Base-by-base conservation (phyloP, 306 rosid genomes). In the Gastrolobium villosum region DNA sequence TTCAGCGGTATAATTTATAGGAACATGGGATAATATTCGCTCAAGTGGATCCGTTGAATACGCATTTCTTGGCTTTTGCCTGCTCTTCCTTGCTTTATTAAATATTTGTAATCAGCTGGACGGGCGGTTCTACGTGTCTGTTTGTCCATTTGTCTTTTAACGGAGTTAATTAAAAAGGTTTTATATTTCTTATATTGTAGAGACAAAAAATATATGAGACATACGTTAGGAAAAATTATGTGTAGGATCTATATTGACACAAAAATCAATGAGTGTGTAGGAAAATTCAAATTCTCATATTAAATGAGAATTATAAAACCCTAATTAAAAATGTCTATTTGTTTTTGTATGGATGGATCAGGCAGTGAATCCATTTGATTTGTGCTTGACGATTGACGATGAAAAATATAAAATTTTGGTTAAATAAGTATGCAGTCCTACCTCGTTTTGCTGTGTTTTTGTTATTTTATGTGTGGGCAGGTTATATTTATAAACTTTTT, bases 61-160 rank as follows among this genome's bases (percentile, higher is more conserved):
- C 50, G 4, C 5, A 32, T 59, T 48, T 59, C 45, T 78, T 70
- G 82, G 35, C 28, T 13, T 57, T 34, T 57, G 71, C 64, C 55
- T 68, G 52, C 10, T 52, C 48, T 6, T 10, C 40, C 20, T 44
- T 10, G 11, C 9, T n/a, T 35, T 31, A 26, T 50, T 20, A 31
- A 6, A 54, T 52, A 7, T 30, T 49, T 64, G 32, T 14, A 44
- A 44, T 59, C 36, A 31, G 32, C 8, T 74, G 31, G 59, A 32
- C n/a, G 10, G 74, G 15, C 35, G 10, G 65, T 39, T 3, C 1
- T 13, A 10, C 60, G 3, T 50, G 7, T 50, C 10, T 55, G 6
- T 37, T 34, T 64, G 48, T 53, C 56, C 45, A 8, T 30, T 28
- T 52, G 10, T 52, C 26, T 30, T 41, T 56, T 55, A 72, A 13